These are phyloP conservation scores for Chionographis japonica DNA, from an alignment of 106 monocot species.

Conservation along the genomic window DNA sequence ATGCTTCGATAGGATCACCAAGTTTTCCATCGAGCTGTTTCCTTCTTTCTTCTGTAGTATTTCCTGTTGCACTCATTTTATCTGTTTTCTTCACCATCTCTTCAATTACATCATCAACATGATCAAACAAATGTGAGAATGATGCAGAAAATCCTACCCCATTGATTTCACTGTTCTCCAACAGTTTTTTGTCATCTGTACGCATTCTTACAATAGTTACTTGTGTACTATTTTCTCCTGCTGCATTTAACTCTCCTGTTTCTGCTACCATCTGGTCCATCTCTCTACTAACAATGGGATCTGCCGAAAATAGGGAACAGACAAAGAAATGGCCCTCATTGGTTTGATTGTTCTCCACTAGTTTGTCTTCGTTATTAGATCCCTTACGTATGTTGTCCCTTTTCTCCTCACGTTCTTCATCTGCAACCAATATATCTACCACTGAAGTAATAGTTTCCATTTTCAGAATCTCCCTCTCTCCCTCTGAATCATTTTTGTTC, in stretches of 20 bases:
- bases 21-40: background rate
- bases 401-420: background rate
- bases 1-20: background rate
- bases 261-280: background rate
- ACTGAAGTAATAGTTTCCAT: background rate
- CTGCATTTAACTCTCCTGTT: background rate
- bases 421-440: background rate
- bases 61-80: background rate
- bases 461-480: background rate
- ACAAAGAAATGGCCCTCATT: background rate
- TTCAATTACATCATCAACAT: background rate
- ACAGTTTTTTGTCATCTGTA: too few species aligned
- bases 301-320: background rate
- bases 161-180: background rate
- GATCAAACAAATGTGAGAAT: background rate
- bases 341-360: background rate
- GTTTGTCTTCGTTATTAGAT: background rate
- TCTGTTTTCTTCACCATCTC: background rate
- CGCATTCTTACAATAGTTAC: too few species aligned
- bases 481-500: constrained; percentile 2
- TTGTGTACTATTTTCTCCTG: too few species aligned
- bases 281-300: background rate
- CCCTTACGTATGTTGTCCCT: background rate
- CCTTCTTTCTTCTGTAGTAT: background rate
- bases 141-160: background rate